A percentile compares a stretch with the other conserved stretches of the same genome.
Conservation (phyloP, 2,329 filamentous ascomycete genomes). For the Ceratocystis albifundus region DNA sequence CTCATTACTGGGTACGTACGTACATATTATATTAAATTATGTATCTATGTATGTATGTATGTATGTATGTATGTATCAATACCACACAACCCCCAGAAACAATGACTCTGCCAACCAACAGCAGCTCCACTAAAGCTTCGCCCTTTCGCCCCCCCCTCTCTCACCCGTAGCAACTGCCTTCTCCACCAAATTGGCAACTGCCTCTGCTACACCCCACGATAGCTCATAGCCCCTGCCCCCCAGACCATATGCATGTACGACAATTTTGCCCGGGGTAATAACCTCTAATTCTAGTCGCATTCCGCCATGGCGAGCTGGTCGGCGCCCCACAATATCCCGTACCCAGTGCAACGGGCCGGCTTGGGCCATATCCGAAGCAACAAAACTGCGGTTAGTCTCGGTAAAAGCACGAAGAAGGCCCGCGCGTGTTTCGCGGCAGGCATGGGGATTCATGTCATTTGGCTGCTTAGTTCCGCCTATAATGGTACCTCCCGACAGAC, state of each 20-base stretch:
- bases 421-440: conserved; percentile 37
- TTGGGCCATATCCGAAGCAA: conserved; percentile 24
- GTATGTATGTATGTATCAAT: neutral
- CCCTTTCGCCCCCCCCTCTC: neutral
- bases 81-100: neutral
- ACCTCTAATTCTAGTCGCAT: conserved; percentile 44
- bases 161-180: neutral
- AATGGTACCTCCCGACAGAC: conserved; percentile 50
- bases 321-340: conserved; percentile 37
- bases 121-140: conserved; percentile 6
- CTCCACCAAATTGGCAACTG: conserved; percentile 35
- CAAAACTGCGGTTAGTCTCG: conserved; percentile 31
- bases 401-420: conserved; percentile 35
- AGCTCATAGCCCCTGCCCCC: conserved; percentile 51
- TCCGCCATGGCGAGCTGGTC: conserved; percentile 37
- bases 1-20: neutral
- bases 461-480: conserved; percentile 56
- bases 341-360: conserved; percentile 30
- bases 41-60: too few relatives aligned
- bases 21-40: too few relatives aligned
- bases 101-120: conserved; percentile 1
- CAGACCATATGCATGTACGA: conserved; percentile 47
- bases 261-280: conserved; percentile 26
- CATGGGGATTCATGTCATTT: conserved; percentile 42
- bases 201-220: conserved; percentile 47